phyloP scores from a whole-genome alignment of 1,284 basidiomycete genomes.

The Chalciporus piperatoides region DNA sequence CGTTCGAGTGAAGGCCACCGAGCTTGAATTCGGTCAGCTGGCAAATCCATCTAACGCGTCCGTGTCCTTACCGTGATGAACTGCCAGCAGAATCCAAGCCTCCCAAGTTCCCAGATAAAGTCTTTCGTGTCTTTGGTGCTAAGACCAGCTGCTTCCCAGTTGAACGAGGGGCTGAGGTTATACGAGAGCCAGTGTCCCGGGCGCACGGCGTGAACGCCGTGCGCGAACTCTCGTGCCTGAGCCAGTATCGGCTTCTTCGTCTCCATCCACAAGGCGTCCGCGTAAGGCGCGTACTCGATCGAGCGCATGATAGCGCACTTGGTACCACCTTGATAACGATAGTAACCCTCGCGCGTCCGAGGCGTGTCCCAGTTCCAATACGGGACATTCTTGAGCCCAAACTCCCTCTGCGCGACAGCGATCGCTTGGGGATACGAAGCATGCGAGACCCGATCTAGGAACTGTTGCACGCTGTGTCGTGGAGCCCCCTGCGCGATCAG shows the following conservation, averaged over 20 bases:
- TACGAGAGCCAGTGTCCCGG: constrained; percentile 94
- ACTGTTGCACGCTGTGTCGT: constrained; percentile 48
- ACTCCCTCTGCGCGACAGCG: constrained; percentile 75
- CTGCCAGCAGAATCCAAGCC: constrained; percentile 95
- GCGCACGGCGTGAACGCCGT: constrained; percentile 76
- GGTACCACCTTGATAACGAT: constrained; percentile 96
- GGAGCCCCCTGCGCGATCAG: constrained; percentile 63
- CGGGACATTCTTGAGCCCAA: constrained; percentile 69
- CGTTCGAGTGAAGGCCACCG: constrained; percentile 95
- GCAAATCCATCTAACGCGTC: neutral
- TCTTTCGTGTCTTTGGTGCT: constrained; percentile 81
- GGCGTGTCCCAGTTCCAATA: constrained; percentile 95
- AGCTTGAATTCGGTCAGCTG: constrained; percentile 50
- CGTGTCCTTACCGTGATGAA: constrained; percentile 84
- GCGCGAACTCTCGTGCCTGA: constrained; percentile 92
- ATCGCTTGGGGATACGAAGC: constrained; percentile 71
- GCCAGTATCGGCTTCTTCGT: constrained; percentile 94
- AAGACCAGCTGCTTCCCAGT: constrained; percentile 90
- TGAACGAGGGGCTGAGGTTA: constrained; percentile 92
- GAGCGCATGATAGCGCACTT: constrained; percentile 92
- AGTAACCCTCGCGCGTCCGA: constrained; percentile 93
- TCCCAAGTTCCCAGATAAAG: constrained; percentile 92
- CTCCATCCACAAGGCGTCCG: constrained; percentile 96
- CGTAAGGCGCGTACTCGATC: constrained; percentile 90
- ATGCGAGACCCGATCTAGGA: constrained; percentile 58